These are phyloP conservation scores for Yamadazyma endophytica DNA, from an alignment of 805 yeast species.

Conservation along the genomic window DNA sequence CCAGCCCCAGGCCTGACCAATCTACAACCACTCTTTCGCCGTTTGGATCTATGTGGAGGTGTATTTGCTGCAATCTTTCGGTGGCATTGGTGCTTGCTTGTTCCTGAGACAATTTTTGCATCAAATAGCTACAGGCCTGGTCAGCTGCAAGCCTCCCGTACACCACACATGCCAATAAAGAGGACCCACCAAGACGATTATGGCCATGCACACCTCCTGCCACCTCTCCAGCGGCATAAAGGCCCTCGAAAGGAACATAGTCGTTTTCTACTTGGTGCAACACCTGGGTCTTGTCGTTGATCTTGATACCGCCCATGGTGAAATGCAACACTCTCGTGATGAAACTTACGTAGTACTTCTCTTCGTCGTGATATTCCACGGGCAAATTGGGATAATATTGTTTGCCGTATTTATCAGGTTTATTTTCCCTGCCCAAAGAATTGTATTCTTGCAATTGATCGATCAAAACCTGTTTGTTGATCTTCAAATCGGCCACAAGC, in stretches of 20 bases:
- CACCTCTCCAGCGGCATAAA: slow-evolving; percentile 64
- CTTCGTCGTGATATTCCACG: slow-evolving; percentile 25
- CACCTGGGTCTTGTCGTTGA: slow-evolving; percentile 45
- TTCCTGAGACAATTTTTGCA: slow-evolving; percentile 21
- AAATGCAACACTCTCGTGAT: slow-evolving; percentile 60
- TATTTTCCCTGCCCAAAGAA: slow-evolving; percentile 36
- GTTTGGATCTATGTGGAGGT: slow-evolving; percentile 41
- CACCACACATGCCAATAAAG: slow-evolving; percentile 57
- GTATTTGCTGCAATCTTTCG: slow-evolving; percentile 38
- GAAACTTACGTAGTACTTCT: slow-evolving; percentile 46
- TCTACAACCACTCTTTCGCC: slow-evolving; percentile 31
- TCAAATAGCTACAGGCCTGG: slow-evolving; percentile 30
- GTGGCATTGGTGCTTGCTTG: slow-evolving; percentile 8
- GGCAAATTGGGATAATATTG: slow-evolving; percentile 48
- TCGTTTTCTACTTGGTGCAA: slow-evolving; percentile 23
- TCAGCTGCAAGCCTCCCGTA: slow-evolving; percentile 46
- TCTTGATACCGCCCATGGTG: slow-evolving; percentile 68
- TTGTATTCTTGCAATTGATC: slow-evolving; percentile 39
- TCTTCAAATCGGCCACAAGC: slow-evolving; percentile 36
- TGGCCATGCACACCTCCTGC: slow-evolving; percentile 69
- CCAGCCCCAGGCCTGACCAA: slow-evolving; percentile 2
- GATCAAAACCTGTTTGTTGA: slow-evolving; percentile 21
- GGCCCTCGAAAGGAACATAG: slow-evolving; percentile 31
- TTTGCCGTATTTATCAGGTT: slow-evolving; percentile 42
- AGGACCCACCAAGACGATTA: slow-evolving; percentile 57